Evolutionary conservation across 108 stramenopile species (phyloP), one percentile per base, ranked within the genome.

Genomic region (Nitzschia sp.): DNA sequence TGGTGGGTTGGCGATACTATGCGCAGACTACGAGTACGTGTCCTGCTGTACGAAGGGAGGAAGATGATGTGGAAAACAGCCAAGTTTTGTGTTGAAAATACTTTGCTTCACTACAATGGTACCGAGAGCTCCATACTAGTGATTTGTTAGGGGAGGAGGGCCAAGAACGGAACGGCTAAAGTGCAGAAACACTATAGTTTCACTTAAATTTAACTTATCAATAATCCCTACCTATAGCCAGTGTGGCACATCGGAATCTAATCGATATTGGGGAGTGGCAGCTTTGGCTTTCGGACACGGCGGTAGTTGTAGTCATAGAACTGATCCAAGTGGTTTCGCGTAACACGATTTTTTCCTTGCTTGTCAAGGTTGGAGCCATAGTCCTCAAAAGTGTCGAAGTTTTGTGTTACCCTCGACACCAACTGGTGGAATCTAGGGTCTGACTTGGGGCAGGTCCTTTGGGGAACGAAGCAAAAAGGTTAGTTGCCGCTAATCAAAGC

Each of bases 311-410:
- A 94, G 62, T 91, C 90, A 70, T 90, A 91, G 64, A 94, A 91
- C 68, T 94, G 93, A 60, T 94, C 93, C 37, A 94, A 76, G 51
- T 72, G 69, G 54, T 80, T 76, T 8, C 76, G 78, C 10, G 56
- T 25, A 19, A 80, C 80, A 50, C 79, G 67, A 55, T 75, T 79
- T 56, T 82, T 84, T 26, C 77, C 83, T 15, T 83, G 77, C 20
- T 79, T 71, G 37, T 90, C 90, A 44, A 94, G 75, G 20, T 83
- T 81, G 58, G 72, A 71, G 41, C 93, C 93, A 67, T 76, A 88
- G 68, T 95, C 94, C 55, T 92, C 91, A 76, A 95, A 95, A 9
- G 90, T 93, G 60, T 95, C 94, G 71, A 95, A 95, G 75, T 95
- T 95, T 40, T 91, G 88, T 17, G 94, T 95, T 37, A 88, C 84